These are phyloP conservation scores for Ananas comosus DNA, from an alignment of 176 grass and related monocot species.

Conservation along the genomic window DNA sequence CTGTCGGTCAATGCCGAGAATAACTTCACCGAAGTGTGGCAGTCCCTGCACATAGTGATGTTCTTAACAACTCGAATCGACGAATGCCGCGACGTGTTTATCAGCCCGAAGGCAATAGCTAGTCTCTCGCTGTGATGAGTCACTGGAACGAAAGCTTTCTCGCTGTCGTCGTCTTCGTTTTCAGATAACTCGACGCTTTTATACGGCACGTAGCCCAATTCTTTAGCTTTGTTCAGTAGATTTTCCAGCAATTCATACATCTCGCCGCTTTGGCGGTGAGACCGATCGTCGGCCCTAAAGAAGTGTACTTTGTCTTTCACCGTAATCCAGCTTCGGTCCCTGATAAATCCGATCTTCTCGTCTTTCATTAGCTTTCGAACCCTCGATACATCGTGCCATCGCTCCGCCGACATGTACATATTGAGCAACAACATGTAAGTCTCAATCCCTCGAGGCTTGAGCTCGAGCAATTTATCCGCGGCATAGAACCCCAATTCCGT, in stretches of 20 bases:
- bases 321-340: conserved; percentile 79
- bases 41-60: conserved; percentile 87
- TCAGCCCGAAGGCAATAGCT: conserved; percentile 63
- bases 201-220: conserved; percentile 67
- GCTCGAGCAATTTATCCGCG: conserved; percentile 47
- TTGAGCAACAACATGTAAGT: conserved; percentile 75
- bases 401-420: conserved; percentile 64
- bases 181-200: conserved; percentile 45
- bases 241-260: conserved; percentile 47
- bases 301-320: conserved; percentile 62
- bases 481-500: conserved; percentile 69
- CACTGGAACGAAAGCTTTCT: conserved; percentile 26
- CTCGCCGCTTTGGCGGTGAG: conserved; percentile 30
- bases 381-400: conserved; percentile 52
- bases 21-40: conserved; percentile 63
- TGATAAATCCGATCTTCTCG: conserved; percentile 49
- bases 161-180: conserved; percentile 27
- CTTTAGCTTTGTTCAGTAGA: conserved; percentile 48
- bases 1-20: conserved; percentile 56
- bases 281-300: conserved; percentile 53
- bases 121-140: conserved; percentile 79
- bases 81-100: conserved; percentile 32
- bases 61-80: conserved; percentile 61
- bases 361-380: conserved; percentile 66
- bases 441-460: conserved; percentile 67